A percentile compares a stretch with the other conserved stretches of the same genome.
Evolutionary conservation across 345 rosid species (phyloP).

Genomic region (Laguncularia racemosa): DNA sequence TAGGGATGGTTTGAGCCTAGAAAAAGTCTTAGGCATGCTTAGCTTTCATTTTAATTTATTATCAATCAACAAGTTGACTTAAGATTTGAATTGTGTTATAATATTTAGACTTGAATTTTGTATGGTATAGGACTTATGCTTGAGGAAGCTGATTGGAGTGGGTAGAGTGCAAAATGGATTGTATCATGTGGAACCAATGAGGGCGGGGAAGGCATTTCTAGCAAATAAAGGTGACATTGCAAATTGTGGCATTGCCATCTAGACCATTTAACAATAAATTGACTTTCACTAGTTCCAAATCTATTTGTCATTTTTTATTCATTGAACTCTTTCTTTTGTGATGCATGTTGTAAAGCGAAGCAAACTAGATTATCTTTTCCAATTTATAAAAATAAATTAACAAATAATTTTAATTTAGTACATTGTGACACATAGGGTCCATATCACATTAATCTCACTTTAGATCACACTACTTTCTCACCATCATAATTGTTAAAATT

Average conservation of each 20-base stretch:
- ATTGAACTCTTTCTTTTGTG: neutral
- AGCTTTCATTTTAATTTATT: neutral
- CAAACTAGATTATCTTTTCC: neutral
- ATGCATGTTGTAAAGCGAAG: neutral
- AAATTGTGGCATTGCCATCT: neutral
- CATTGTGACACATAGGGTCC: neutral
- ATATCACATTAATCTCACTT: neutral
- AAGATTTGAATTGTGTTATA: too few relatives aligned
- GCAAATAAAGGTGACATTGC: neutral
- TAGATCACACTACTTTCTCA: neutral
- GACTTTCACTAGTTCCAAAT: neutral
- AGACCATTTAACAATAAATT: neutral
- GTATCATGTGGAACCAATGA: neutral
- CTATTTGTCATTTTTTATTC: neutral
- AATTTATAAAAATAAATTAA: neutral
- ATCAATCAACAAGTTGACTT: neutral
- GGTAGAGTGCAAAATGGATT: constrained; percentile 2
- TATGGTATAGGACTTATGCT: constrained; percentile 1
- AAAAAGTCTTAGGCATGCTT: too few relatives aligned
- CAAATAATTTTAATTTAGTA: neutral
- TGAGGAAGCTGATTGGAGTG: constrained; percentile 11
- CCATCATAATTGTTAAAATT: too few relatives aligned
- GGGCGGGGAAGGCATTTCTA: neutral
- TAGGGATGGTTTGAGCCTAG: too few relatives aligned
- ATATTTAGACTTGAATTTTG: too few relatives aligned